Evolutionary conservation across 306 rosid species (phyloP).

Genomic region (Chamaecrista fasciculata): DNA sequence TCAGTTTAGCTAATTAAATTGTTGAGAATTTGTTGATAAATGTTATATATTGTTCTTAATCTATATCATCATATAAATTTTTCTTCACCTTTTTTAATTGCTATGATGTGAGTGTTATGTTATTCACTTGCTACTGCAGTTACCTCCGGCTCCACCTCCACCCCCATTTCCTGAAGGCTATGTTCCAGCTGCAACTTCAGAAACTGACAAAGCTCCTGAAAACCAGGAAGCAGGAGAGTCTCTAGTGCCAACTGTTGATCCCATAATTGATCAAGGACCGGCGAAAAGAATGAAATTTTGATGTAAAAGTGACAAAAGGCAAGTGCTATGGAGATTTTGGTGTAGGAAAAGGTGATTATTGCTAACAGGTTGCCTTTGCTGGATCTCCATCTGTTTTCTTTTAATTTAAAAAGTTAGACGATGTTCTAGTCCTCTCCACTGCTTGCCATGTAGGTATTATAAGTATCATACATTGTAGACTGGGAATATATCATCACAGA

Average conservation of each 20-base stretch:
- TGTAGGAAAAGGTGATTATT: conserved; percentile 6
- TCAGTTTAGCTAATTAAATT: background rate
- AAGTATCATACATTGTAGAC: background rate
- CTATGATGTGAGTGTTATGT: conserved; percentile 15
- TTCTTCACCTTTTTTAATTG: background rate
- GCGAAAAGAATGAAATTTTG: conserved; percentile 78
- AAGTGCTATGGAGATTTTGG: conserved; percentile 3
- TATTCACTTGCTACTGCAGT: conserved; percentile 42
- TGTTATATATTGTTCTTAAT: background rate
- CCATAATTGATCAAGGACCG: conserved; percentile 89
- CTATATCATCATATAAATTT: background rate
- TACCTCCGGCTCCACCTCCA: conserved; percentile 81
- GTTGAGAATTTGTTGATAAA: conserved; percentile 15
- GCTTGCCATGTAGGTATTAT: background rate
- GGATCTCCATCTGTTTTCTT: background rate
- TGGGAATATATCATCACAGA: background rate
- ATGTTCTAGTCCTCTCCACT: background rate
- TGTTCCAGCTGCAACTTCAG: conserved; percentile 49
- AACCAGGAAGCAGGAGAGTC: conserved; percentile 60
- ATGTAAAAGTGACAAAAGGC: conserved; percentile 18
- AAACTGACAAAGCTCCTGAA: conserved; percentile 66
- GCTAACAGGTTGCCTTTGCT: background rate
- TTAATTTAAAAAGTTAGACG: background rate
- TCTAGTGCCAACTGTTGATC: conserved; percentile 68
- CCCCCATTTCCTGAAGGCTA: conserved; percentile 95